Conservation (phyloP, 257 asterid species). For the Mitragyna speciosa region DNA sequence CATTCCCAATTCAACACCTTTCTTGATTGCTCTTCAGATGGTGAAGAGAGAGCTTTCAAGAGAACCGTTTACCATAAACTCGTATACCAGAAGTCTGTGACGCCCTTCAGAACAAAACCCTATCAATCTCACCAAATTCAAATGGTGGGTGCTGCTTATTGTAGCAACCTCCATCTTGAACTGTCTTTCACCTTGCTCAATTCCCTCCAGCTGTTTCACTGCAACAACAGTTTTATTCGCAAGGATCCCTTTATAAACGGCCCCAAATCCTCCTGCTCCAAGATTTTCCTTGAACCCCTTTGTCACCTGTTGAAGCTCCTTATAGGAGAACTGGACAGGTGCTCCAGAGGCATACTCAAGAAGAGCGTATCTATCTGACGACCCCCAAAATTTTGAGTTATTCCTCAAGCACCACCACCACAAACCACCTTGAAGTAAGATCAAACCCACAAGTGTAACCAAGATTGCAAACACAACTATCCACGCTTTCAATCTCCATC, state of each 20-base stretch:
- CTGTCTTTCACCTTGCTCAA: conserved; percentile 87
- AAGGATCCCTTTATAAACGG: conserved; percentile 68
- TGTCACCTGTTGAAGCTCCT: conserved; percentile 69
- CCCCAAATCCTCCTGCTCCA: conserved; percentile 93
- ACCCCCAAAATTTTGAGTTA: conserved; percentile 51
- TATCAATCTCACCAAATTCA: conserved; percentile 76
- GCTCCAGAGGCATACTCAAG: conserved; percentile 93
- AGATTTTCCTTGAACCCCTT: conserved; percentile 81
- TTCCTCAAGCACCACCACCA: conserved; percentile 77
- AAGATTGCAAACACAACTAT: conserved; percentile 57
- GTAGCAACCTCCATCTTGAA: conserved; percentile 89
- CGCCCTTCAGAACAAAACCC: conserved; percentile 89
- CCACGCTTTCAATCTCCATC: conserved; percentile 60
- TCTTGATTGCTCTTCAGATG: conserved; percentile 46
- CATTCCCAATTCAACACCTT: conserved; percentile 71
- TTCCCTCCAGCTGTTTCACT: conserved; percentile 78
- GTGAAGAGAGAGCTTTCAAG: conserved; percentile 63
- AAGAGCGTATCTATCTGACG: conserved; percentile 65
- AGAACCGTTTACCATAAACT: conserved; percentile 77
- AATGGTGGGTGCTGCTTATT: conserved; percentile 86
- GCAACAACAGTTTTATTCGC: conserved; percentile 62
- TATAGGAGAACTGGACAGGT: conserved; percentile 76
- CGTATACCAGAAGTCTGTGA: conserved; percentile 70
- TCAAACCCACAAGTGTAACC: conserved; percentile 48
- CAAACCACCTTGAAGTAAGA: conserved; percentile 53